Percentiles rank a stretch among this genome's conserved stretches.
These are phyloP conservation scores for Cercospora sesami DNA, from an alignment of 2,329 filamentous ascomycete species.

Conservation along the genomic window DNA sequence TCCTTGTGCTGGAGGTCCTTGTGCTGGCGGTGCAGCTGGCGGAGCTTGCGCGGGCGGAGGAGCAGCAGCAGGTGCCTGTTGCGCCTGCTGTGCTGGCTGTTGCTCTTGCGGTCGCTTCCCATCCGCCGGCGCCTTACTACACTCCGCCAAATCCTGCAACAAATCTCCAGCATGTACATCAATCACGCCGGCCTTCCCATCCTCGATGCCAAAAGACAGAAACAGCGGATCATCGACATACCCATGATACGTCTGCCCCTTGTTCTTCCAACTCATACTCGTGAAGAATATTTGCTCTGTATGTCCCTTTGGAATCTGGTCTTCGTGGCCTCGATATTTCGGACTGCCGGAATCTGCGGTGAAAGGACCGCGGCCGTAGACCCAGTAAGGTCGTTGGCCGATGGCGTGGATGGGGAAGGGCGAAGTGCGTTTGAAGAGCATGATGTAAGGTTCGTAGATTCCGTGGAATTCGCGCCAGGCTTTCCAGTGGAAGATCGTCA, in stretches of 20 bases:
- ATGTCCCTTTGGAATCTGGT: constrained; percentile 31
- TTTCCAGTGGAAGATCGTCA: constrained; percentile 59
- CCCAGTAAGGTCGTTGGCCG: constrained; percentile 56
- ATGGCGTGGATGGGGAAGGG: constrained; percentile 56
- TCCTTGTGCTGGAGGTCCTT: neutral
- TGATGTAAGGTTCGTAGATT: constrained; percentile 58
- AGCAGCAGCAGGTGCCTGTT: neutral
- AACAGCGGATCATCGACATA: constrained; percentile 59
- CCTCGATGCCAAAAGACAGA: constrained; percentile 59
- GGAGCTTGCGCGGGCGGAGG: neutral
- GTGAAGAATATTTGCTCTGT: constrained; percentile 62
- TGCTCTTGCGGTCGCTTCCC: neutral
- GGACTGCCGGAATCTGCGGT: constrained; percentile 29
- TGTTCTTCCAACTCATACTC: constrained; percentile 56
- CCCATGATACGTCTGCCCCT: constrained; percentile 54
- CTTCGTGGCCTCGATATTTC: constrained; percentile 26
- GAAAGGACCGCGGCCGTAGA: constrained; percentile 50
- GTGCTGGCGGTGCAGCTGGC: neutral
- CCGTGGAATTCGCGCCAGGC: constrained; percentile 51
- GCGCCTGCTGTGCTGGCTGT: neutral
- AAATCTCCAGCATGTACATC: constrained; percentile 55
- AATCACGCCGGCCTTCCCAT: constrained; percentile 51
- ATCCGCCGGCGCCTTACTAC: constrained; percentile 5
- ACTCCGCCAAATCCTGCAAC: constrained; percentile 43
- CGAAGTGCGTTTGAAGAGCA: constrained; percentile 51